Evolutionary conservation across 1,284 basidiomycete species (phyloP), one percentile per base, ranked within the genome.

Genomic region (Nidula niveotomentosa): DNA sequence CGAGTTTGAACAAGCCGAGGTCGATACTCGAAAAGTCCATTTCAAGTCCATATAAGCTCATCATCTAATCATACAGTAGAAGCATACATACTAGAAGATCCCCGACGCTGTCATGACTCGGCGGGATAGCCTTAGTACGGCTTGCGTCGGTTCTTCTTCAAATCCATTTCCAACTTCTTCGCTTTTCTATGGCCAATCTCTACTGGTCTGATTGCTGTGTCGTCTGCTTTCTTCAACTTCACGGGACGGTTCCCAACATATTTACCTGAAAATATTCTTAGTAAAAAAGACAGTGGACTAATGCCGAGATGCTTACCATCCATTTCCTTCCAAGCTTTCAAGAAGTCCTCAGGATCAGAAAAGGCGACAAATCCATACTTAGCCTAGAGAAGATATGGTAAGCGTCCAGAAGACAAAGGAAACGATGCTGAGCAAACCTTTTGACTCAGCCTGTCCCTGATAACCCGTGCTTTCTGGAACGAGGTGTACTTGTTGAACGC

Each of bases 301-400:
- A 23, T 23, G 23, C 23, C 23, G 23, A 23, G 23, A 23, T 23
- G 67, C 89, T 53, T 64, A 91, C 96, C 96, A 71, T 99, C 94
- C 94, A 98, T 98, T 72, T 99, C 94, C 69, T 99, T 99, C 97
- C 97, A 99, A 6, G 97, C 97, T 64, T 86, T 94, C 56, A 99
- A 72, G 70, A 98, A 99, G 70, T 99, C 97, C 74, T 99, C 96
- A 0, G 97, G 97, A 66, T 99, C 97, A 54, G 93, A 94, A 72
- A 99, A 99, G 0, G 94, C 93, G 36, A 99, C 94, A 67, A 99
- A 99, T 0, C 94, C 97, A 67, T 91, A 99, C 71, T 94, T 97
- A 0, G 95, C 94, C 92, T 99, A 64, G 13, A 53, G 53, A 12
- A 36, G 39, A 48, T 17, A 17, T 41, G 6, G 12, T 35, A 41